Evolutionary conservation across 2,329 filamentous ascomycete genomes (phyloP).

Genomic region (Pseudogymnoascus sp.): DNA sequence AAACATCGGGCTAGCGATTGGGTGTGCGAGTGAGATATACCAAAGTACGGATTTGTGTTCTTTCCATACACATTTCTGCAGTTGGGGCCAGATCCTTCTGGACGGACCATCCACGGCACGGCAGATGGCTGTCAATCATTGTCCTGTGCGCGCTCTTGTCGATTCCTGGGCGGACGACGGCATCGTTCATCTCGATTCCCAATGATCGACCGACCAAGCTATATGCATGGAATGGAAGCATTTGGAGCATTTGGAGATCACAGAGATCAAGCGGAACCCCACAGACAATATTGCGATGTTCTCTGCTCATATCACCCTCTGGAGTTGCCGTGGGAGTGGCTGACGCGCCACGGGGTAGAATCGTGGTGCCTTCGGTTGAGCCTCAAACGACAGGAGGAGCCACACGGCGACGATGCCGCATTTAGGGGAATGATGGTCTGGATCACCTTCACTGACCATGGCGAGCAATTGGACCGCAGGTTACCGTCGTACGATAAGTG

Average conservation of each 20-base stretch:
- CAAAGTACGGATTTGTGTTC: background rate
- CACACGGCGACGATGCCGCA: background rate
- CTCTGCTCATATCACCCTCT: background rate
- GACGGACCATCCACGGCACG: background rate
- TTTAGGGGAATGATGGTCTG: background rate
- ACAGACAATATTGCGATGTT: background rate
- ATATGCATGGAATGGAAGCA: slow-evolving; percentile 7
- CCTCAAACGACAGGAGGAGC: slow-evolving; percentile 4
- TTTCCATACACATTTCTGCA: background rate
- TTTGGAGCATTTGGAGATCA: background rate
- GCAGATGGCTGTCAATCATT: background rate
- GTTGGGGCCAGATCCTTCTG: background rate
- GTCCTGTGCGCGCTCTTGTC: slow-evolving; percentile 1
- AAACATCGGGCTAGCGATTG: background rate
- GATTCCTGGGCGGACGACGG: background rate
- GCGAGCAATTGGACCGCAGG: background rate
- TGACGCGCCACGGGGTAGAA: background rate
- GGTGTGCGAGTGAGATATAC: background rate
- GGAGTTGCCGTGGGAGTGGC: background rate
- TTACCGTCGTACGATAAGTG: background rate
- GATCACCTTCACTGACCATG: background rate
- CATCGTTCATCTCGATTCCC: background rate
- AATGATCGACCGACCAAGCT: background rate
- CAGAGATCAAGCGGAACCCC: background rate
- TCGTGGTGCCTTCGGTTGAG: background rate